These are phyloP conservation scores for Sugiyamaella xylanicola DNA, from an alignment of 1,139 yeast species.

Conservation along the genomic window DNA sequence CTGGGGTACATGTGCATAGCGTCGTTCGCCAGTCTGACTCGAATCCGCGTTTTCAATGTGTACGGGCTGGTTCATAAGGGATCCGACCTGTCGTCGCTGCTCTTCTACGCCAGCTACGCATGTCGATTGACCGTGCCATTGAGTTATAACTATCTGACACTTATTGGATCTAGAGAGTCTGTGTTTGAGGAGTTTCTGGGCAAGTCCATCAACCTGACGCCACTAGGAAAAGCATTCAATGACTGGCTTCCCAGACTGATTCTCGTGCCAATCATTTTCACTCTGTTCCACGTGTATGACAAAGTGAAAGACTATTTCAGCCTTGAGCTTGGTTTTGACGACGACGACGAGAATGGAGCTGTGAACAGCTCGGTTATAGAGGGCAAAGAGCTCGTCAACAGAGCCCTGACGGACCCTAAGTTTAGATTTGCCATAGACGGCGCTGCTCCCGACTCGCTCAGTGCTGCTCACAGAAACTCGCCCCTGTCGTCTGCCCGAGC, in stretches of 20 bases:
- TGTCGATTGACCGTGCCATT: slow-evolving; percentile 83
- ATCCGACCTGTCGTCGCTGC: slow-evolving; percentile 73
- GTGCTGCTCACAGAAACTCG: background rate
- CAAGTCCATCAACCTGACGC: slow-evolving; percentile 70
- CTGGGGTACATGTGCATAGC: slow-evolving; percentile 70
- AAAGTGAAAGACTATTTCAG: slow-evolving; percentile 55
- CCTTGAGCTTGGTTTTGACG: slow-evolving; percentile 56
- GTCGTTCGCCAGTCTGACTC: slow-evolving; percentile 66
- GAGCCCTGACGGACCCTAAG: slow-evolving; percentile 40
- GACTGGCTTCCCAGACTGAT: slow-evolving; percentile 75
- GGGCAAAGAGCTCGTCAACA: slow-evolving; percentile 44
- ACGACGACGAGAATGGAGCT: slow-evolving; percentile 48
- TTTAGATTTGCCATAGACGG: slow-evolving; percentile 15
- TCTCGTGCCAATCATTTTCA: slow-evolving; percentile 64
- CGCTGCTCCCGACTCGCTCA: slow-evolving; percentile 4
- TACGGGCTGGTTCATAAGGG: slow-evolving; percentile 69
- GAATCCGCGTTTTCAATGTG: slow-evolving; percentile 69
- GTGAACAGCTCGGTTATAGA: slow-evolving; percentile 36
- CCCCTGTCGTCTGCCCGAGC: background rate
- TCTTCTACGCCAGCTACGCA: slow-evolving; percentile 78
- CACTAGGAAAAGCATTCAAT: slow-evolving; percentile 71
- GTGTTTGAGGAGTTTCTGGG: slow-evolving; percentile 64
- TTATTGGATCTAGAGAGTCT: slow-evolving; percentile 54
- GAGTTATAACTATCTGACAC: slow-evolving; percentile 73
- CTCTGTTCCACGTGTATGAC: slow-evolving; percentile 71